These are phyloP conservation scores for Murraya koenigii DNA, from an alignment of 345 rosid species.

Conservation along the genomic window DNA sequence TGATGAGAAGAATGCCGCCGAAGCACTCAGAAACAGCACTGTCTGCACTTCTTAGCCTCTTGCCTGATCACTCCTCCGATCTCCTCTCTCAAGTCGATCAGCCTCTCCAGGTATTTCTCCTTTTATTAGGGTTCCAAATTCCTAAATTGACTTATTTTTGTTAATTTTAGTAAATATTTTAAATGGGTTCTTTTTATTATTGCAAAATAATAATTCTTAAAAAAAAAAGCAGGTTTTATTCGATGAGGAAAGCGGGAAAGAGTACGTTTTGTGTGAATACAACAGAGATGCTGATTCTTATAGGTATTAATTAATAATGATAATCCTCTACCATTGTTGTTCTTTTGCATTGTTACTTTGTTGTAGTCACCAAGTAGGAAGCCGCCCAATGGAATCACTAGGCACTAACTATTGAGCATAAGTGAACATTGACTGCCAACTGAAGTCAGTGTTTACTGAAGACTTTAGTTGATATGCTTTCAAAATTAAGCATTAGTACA, in stretches of 20 bases:
- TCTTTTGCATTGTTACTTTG: neutral
- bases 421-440: no score
- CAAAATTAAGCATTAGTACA: neutral
- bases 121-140: neutral
- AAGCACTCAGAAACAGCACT: constrained; percentile 88
- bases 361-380: neutral
- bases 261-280: constrained; percentile 92
- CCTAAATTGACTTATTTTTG: neutral
- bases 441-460: neutral
- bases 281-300: constrained; percentile 98
- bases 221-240: constrained; percentile 50
- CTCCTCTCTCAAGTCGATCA: constrained; percentile 97
- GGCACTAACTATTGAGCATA: no score
- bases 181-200: neutral
- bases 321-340: neutral
- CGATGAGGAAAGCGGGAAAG: constrained; percentile 68
- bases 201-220: neutral
- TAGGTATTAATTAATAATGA: constrained; percentile 38
- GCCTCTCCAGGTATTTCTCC: constrained; percentile 73
- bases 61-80: constrained; percentile 93
- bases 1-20: constrained; percentile 90
- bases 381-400: neutral
- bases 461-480: neutral
- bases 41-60: constrained; percentile 85
- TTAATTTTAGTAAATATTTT: neutral